phyloP scores from a whole-genome alignment of 2,329 filamentous ascomycete species.

The Ophidiomyces ophidiicola region DNA sequence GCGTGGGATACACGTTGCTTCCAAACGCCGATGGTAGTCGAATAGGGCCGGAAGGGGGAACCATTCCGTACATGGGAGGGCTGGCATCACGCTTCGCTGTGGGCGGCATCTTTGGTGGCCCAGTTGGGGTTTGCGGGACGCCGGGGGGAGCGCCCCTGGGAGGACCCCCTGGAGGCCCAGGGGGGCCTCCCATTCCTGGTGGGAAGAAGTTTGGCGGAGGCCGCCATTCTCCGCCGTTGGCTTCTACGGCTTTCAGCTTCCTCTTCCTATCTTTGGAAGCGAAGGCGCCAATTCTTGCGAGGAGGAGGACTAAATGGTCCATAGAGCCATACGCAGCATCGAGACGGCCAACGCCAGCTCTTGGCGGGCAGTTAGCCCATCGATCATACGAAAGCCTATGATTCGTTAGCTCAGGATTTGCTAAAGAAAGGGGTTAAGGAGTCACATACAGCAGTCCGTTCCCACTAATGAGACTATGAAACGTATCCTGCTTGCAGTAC shows the following conservation, averaged over 20 bases:
- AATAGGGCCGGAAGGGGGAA: conserved; percentile 31
- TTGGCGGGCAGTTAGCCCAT: conserved; percentile 80
- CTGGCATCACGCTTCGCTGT: conserved; percentile 15
- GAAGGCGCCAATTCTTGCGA: conserved; percentile 70
- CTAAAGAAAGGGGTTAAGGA: no score
- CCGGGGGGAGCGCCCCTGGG: conserved; percentile 14
- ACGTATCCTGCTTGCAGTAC: conserved; percentile 88
- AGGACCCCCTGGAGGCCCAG: conserved; percentile 10
- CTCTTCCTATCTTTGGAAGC: conserved; percentile 62
- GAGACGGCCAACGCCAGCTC: conserved; percentile 62
- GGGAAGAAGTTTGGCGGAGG: conserved; percentile 40
- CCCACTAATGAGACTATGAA: conserved; percentile 79
- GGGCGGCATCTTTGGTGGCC: conserved; percentile 12
- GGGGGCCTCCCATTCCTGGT: conserved; percentile 16
- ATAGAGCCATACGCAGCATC: conserved; percentile 78
- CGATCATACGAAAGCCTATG: conserved; percentile 61
- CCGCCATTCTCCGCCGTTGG: conserved; percentile 46
- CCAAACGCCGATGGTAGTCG: conserved; percentile 42
- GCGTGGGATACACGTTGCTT: conserved; percentile 6
- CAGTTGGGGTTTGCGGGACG: conserved; percentile 11
- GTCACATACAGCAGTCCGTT: conserved; percentile 71
- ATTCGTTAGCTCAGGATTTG: no score
- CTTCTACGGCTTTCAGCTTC: conserved; percentile 57
- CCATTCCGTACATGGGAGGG: conserved; percentile 40
- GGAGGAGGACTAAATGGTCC: conserved; percentile 72